phyloP scores from a whole-genome alignment of 2,329 filamentous ascomycete genomes.

The Biscogniauxia sp. region DNA sequence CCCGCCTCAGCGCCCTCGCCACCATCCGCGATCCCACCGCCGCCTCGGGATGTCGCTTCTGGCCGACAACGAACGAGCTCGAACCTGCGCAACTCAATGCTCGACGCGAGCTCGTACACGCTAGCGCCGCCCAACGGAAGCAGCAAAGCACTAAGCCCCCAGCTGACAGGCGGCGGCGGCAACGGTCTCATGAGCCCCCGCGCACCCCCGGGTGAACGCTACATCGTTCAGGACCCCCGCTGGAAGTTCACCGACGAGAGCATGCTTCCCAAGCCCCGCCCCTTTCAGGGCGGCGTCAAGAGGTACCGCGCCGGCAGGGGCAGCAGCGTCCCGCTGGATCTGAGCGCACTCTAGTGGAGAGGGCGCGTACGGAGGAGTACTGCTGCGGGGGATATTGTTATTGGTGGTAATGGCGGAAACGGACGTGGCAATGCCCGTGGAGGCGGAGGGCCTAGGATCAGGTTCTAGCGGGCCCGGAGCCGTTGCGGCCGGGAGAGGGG shows the following conservation, averaged over 20 bases:
- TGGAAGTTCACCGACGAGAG: conserved; percentile 87
- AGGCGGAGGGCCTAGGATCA: not conserved
- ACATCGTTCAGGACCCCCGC: conserved; percentile 70
- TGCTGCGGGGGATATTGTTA: too few relatives aligned
- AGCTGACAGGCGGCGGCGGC: conserved; percentile 33
- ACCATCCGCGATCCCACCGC: conserved; percentile 33
- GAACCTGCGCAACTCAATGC: conserved; percentile 57
- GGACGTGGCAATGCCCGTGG: not conserved
- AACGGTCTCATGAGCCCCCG: conserved; percentile 30
- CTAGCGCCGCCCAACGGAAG: conserved; percentile 49
- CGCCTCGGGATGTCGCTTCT: conserved; percentile 24
- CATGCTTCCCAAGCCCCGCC: conserved; percentile 79
- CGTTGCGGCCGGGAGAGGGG: not conserved
- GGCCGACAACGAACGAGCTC: conserved; percentile 42
- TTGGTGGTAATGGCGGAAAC: not conserved
- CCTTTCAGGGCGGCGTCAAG: conserved; percentile 71
- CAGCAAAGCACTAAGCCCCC: conserved; percentile 46
- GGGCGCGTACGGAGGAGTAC: not conserved
- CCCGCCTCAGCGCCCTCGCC: conserved; percentile 43
- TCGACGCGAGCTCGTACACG: conserved; percentile 77
- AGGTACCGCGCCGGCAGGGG: conserved; percentile 87
- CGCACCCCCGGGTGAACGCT: conserved; percentile 33
- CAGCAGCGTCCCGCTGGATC: conserved; percentile 88
- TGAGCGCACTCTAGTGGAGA: conserved; percentile 53
- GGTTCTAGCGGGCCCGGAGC: not conserved